These are phyloP conservation scores for Mucor irregularis DNA, from an alignment of 371 early-diverging fungal species.

Conservation along the genomic window DNA sequence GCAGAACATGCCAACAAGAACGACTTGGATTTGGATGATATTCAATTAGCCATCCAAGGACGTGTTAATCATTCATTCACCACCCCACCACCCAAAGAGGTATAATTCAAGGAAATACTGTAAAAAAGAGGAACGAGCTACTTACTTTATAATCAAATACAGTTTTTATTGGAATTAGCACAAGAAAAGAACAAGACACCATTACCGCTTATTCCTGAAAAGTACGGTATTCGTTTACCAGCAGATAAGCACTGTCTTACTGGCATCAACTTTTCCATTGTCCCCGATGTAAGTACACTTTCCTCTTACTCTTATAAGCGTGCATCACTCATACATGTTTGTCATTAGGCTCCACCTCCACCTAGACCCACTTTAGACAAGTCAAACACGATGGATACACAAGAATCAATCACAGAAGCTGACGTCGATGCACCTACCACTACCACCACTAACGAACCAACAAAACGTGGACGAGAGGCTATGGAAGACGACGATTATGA, in stretches of 20 bases:
- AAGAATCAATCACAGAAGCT: conserved; percentile 9
- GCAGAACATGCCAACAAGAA: conserved; percentile 90
- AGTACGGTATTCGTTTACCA: conserved; percentile 91
- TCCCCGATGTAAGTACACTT: conserved; percentile 69
- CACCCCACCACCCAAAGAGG: conserved; percentile 88
- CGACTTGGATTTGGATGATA: conserved; percentile 88
- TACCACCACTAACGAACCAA: neutral
- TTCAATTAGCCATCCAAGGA: conserved; percentile 92
- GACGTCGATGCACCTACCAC: neutral
- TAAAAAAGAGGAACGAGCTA: neutral
- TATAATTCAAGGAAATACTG: conserved; percentile 22
- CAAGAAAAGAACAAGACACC: conserved; percentile 86
- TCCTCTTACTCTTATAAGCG: neutral
- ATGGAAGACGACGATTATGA: conserved; percentile 57
- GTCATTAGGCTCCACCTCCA: conserved; percentile 39
- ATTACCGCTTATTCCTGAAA: conserved; percentile 87
- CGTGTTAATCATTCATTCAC: conserved; percentile 91
- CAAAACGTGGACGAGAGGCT: conserved; percentile 37
- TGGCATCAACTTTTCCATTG: conserved; percentile 85
- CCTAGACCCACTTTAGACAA: conserved; percentile 27
- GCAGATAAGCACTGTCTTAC: conserved; percentile 90
- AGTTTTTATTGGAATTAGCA: conserved; percentile 87
- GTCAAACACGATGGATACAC: conserved; percentile 14
- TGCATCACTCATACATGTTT: no score
- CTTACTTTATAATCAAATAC: neutral